These are phyloP conservation scores for Zymoseptoria passerinii DNA, from an alignment of 2,329 filamentous ascomycete species.

Conservation along the genomic window DNA sequence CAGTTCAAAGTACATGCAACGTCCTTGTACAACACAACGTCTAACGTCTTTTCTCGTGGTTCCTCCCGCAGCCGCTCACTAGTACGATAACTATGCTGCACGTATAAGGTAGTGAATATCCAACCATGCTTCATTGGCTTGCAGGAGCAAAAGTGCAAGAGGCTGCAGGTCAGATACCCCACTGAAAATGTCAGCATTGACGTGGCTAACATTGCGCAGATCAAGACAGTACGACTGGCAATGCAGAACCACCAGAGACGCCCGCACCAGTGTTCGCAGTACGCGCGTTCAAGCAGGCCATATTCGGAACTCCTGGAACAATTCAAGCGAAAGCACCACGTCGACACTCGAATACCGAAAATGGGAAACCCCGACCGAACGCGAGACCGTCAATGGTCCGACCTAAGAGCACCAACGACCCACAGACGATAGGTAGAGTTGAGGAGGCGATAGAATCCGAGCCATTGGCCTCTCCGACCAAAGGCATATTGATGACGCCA, in stretches of 20 bases:
- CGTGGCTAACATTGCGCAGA: constrained; percentile 13
- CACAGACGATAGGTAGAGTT: constrained; percentile 11
- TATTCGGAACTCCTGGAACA: constrained; percentile 55
- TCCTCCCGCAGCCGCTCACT: not conserved
- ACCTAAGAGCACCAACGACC: constrained; percentile 25
- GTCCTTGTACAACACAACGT: not conserved
- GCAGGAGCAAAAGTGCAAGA: constrained; percentile 25
- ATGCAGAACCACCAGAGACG: constrained; percentile 52
- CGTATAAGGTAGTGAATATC: not conserved
- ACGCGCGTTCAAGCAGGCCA: constrained; percentile 56
- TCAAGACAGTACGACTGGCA: constrained; percentile 31
- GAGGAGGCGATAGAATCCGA: constrained; percentile 17
- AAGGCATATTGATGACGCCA: constrained; percentile 56
- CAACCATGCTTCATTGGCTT: constrained; percentile 29
- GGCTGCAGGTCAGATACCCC: constrained; percentile 9
- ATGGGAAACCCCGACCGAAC: constrained; percentile 14
- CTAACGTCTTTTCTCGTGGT: not conserved
- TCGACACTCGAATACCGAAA: constrained; percentile 25
- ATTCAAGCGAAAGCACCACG: constrained; percentile 28
- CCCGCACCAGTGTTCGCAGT: constrained; percentile 60
- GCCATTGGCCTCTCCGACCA: constrained; percentile 44
- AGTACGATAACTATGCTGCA: not conserved
- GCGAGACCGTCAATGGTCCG: constrained; percentile 22
- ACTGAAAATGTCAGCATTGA: not conserved
- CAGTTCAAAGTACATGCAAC: not conserved